phyloP scores from a whole-genome alignment of 495 filamentous ascomycete genomes.

The Haplographium delicatum region DNA sequence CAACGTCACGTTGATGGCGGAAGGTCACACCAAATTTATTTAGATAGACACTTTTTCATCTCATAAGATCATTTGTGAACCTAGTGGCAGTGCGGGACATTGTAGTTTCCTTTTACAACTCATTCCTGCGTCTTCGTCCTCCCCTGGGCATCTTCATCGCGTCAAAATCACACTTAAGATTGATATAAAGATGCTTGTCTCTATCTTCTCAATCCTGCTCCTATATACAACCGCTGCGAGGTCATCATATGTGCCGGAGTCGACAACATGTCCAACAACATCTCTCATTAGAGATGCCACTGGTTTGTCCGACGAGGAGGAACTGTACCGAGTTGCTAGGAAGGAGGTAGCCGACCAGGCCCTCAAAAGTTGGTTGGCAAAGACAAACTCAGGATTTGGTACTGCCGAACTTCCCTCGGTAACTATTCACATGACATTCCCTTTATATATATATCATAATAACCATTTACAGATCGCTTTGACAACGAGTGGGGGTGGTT shows the following conservation, averaged over 20 bases:
- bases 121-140: no score
- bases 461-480: constrained; percentile 22
- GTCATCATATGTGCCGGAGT: constrained; percentile 13
- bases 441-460: constrained; percentile 8
- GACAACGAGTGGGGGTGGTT: constrained; percentile 43
- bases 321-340: constrained; percentile 30
- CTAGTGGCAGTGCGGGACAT: no score
- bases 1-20: no score
- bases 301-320: constrained; percentile 20
- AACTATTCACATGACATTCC: constrained; percentile 18
- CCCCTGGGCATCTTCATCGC: no score
- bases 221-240: not conserved
- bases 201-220: constrained; percentile 5
- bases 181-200: constrained; percentile 7
- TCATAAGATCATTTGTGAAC: no score
- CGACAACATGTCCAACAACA: constrained; percentile 15
- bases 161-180: not conserved
- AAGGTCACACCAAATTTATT: no score
- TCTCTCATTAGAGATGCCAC: constrained; percentile 18
- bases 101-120: no score
- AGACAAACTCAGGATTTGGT: constrained; percentile 29
- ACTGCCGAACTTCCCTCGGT: constrained; percentile 20
- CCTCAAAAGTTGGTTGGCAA: constrained; percentile 33
- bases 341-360: constrained; percentile 29
- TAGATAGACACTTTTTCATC: no score